These are phyloP conservation scores for Ilex aquifolium DNA, from an alignment of 257 asterid genomes.

Conservation along the genomic window DNA sequence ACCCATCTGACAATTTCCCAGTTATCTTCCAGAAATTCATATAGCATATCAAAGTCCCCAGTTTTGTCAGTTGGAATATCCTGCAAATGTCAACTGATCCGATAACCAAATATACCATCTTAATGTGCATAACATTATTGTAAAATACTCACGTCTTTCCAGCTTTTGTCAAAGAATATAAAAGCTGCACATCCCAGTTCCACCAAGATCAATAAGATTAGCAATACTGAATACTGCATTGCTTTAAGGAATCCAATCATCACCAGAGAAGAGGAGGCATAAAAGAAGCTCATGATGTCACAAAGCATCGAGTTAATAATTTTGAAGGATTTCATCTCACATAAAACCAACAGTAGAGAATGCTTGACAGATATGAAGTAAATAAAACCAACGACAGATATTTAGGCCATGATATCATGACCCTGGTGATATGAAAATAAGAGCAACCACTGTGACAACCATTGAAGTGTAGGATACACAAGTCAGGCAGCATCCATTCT, in stretches of 20 bases:
- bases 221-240: slow-evolving; percentile 64
- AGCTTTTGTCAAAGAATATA: slow-evolving; percentile 86
- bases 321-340: neutral
- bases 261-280: neutral
- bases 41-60: slow-evolving; percentile 52
- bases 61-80: slow-evolving; percentile 62
- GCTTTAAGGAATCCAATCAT: slow-evolving; percentile 59
- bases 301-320: neutral
- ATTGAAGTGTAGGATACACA: slow-evolving; percentile 68
- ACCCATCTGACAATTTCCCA: slow-evolving; percentile 85
- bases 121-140: slow-evolving; percentile 7
- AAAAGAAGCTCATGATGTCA: neutral
- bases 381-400: neutral
- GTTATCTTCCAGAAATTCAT: slow-evolving; percentile 55
- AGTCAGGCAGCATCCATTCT: slow-evolving; percentile 88
- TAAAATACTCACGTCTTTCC: slow-evolving; percentile 65
- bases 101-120: slow-evolving; percentile 2
- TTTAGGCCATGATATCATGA: neutral
- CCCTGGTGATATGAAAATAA: neutral
- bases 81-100: slow-evolving; percentile 28
- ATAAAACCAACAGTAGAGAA: neutral
- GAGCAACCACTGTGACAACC: neutral
- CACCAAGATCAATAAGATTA: slow-evolving; percentile 70
- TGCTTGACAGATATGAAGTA: neutral
- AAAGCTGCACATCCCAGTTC: slow-evolving; percentile 85